These are phyloP conservation scores for Trypanosomatidae sp. DNA, from an alignment of 208 protist species.

Conservation along the genomic window DNA sequence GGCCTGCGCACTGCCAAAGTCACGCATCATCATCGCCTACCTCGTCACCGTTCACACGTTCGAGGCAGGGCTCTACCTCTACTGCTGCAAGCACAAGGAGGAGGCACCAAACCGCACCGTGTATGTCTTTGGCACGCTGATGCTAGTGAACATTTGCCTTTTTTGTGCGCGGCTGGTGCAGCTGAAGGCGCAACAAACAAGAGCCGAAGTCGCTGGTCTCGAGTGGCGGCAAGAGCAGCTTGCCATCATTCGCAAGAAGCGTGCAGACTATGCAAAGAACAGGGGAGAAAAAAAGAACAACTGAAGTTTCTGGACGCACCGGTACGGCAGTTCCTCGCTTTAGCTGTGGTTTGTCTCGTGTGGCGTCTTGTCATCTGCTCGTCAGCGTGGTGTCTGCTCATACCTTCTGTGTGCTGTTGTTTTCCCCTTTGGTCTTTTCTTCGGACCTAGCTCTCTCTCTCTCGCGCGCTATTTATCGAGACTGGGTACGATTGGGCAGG, in stretches of 20 bases:
- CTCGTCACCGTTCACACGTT: conserved; percentile 38
- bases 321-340: not conserved
- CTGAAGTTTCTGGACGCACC: conserved; percentile 2
- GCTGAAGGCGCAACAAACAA: conserved; percentile 10
- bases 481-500: not conserved
- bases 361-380: not conserved
- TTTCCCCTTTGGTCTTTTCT: not conserved
- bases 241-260: conserved; percentile 33
- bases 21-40: conserved; percentile 43
- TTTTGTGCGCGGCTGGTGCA: conserved; percentile 25
- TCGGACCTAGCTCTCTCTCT: not conserved
- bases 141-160: conserved; percentile 26
- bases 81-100: conserved; percentile 30
- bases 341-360: conserved; percentile 8
- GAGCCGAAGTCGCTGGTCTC: conserved; percentile 11
- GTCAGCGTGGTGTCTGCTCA: not conserved
- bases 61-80: conserved; percentile 29
- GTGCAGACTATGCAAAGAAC: conserved; percentile 30
- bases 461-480: not conserved
- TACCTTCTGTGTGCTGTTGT: not conserved
- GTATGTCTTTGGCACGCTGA: conserved; percentile 30
- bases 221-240: conserved; percentile 31
- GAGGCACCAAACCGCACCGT: conserved; percentile 9
- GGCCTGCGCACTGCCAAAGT: conserved; percentile 33
- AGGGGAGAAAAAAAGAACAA: conserved; percentile 28